A percentile compares a stretch with the other conserved stretches of the same genome.
Evolutionary conservation across 2,329 filamentous ascomycete species (phyloP).

Genomic region (Colletotrichum orbiculare): DNA sequence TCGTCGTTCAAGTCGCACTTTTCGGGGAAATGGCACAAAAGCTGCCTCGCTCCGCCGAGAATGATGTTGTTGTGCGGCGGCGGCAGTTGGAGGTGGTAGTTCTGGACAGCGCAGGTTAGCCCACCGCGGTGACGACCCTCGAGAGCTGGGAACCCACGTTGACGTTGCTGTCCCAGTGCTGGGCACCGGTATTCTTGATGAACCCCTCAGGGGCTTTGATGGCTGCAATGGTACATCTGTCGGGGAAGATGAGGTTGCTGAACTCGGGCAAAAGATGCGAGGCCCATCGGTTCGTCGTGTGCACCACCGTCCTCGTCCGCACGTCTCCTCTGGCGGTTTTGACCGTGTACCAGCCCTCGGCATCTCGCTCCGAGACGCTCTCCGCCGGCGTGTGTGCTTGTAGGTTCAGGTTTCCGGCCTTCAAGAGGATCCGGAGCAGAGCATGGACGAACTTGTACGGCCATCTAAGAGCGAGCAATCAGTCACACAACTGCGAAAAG

Average conservation of each 20-base stretch:
- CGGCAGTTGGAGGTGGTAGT: slow-evolving; percentile 12
- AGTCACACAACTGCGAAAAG: background rate
- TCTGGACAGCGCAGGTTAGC: background rate
- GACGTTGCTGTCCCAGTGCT: slow-evolving; percentile 14
- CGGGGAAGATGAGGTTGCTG: background rate
- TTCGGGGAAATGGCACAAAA: background rate
- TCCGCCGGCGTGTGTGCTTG: slow-evolving; percentile 1
- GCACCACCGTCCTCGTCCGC: slow-evolving; percentile 60
- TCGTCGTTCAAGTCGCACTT: slow-evolving; percentile 5
- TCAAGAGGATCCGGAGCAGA: background rate
- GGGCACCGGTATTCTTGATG: slow-evolving; percentile 11
- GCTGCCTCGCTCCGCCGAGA: slow-evolving; percentile 3
- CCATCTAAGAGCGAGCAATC: background rate
- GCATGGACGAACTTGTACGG: slow-evolving; percentile 15
- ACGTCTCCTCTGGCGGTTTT: slow-evolving; percentile 58
- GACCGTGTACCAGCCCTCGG: slow-evolving; percentile 49
- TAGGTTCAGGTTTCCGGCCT: slow-evolving; percentile 10
- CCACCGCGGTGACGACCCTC: background rate
- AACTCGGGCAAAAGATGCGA: slow-evolving; percentile 59
- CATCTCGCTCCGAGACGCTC: background rate
- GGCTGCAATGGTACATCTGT: slow-evolving; percentile 1
- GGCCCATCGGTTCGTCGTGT: slow-evolving; percentile 67
- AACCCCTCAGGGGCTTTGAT: slow-evolving; percentile 6
- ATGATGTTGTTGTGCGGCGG: slow-evolving; percentile 11
- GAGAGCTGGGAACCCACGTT: background rate